phyloP scores from a whole-genome alignment of 768 basidiomycete species.

The Pluteus cervinus region DNA sequence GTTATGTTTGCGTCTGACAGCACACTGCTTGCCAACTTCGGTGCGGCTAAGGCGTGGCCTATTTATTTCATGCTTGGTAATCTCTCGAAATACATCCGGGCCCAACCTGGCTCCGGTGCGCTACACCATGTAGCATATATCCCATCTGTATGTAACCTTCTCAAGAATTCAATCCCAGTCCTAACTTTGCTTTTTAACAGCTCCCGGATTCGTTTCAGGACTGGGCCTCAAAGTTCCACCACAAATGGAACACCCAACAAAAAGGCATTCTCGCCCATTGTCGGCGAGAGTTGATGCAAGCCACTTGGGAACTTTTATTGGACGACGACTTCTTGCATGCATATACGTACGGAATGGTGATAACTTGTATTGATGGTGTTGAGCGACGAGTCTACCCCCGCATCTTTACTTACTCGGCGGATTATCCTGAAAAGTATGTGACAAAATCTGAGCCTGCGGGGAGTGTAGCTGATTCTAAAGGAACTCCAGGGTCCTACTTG shows the following conservation, averaged over 20 bases:
- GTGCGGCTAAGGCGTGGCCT: not conserved
- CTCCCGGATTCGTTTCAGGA: slow-evolving; percentile 18
- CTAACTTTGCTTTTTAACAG: slow-evolving; percentile 8
- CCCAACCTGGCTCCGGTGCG: slow-evolving; percentile 19
- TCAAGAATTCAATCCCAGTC: not conserved
- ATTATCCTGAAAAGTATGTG: slow-evolving; percentile 36
- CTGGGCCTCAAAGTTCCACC: slow-evolving; percentile 1
- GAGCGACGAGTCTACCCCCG: slow-evolving; percentile 23
- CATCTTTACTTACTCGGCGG: slow-evolving; percentile 28
- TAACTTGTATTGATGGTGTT: slow-evolving; percentile 23
- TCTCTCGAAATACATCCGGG: slow-evolving; percentile 31
- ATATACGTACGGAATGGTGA: slow-evolving; percentile 25
- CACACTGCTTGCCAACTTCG: slow-evolving; percentile 3
- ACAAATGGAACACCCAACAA: slow-evolving; percentile 1
- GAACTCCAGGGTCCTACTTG: slow-evolving; percentile 19
- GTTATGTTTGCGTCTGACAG: slow-evolving; percentile 3
- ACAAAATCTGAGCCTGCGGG: slow-evolving; percentile 1
- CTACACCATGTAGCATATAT: slow-evolving; percentile 38
- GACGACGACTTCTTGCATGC: slow-evolving; percentile 27
- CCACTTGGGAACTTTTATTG: slow-evolving; percentile 22
- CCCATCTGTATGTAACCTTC: slow-evolving; percentile 19
- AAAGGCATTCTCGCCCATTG: slow-evolving; percentile 21
- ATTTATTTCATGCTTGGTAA: slow-evolving; percentile 20
- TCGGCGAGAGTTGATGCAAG: slow-evolving; percentile 26
- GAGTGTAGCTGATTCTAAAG: not conserved